Evolutionary conservation across 2,329 filamentous ascomycete genomes (phyloP), one percentile per base, ranked within the genome.

Genomic region (Xylaria digitata): DNA sequence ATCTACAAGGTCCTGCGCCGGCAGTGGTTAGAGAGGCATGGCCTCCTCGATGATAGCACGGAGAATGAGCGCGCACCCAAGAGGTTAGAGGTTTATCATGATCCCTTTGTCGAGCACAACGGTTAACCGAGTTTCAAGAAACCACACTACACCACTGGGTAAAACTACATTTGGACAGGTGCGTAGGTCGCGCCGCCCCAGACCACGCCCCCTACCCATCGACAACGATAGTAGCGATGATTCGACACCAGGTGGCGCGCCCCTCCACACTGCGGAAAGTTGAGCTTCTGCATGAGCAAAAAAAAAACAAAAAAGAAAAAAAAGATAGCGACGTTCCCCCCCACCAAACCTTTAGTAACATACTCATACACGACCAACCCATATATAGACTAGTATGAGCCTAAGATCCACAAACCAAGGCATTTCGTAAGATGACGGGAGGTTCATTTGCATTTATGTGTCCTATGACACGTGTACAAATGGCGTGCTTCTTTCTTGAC

Each of bases 1-100:
- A 87, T 99, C 64, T 98, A 99, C 80, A 89, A 94, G 75, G 92
- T 96, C 1, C 79, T 97, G 74, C 87, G 89, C 58, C 91, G 93
- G 77, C 82, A 89, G 61, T 94, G 92, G 89, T 81, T 88, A 68
- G 89, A 92, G 40, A 89, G 85, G 74, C 89, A 91, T 74, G 82
- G 83, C 11, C 64, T 74, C 23, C 69, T 55, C 42, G 78, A 80
- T 32, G 77, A 80, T 43, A 26, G 26, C 4, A 73, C 76, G 13
- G 73, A 68, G 32, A 72, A 75, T 48, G 79, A 78, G 75, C 85
- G 83, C 6, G 83, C 85, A 21, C 78, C 83, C 55, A 87, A 87
- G 80, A 82, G 85, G 75, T 78, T 86, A 58, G 85, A 86, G 74
- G 78, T 55, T 54, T 78, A 73, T 59, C 61, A 78, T 64, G 84